Percentiles rank a stretch among this genome's conserved stretches.
Conservation (phyloP, 768 basidiomycete genomes). For the Gymnopilus junonius region DNA sequence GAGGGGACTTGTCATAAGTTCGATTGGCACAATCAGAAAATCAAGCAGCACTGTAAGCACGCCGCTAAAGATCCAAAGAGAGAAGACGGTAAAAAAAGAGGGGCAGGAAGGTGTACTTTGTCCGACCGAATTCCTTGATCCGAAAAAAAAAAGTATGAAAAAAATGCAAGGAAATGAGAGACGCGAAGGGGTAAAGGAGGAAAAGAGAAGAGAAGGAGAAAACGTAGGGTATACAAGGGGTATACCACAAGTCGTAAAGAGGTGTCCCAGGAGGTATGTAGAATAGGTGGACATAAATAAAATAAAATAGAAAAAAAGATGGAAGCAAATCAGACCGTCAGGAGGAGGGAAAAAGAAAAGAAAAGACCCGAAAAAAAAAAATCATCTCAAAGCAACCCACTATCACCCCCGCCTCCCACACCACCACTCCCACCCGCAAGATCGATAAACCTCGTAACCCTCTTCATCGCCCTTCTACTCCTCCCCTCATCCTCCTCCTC, state of each 20-base stretch:
- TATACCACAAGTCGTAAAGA: slow-evolving; percentile 1
- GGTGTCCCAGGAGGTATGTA: background rate
- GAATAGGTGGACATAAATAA: background rate
- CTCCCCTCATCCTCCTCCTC: slow-evolving; percentile 23
- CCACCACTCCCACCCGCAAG: too few species aligned
- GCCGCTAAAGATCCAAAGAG: background rate
- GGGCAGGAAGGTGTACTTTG: background rate
- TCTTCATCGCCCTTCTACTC: slow-evolving; percentile 66
- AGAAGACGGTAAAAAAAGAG: background rate
- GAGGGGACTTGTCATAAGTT: background rate
- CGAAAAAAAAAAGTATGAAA: background rate
- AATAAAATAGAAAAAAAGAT: too few species aligned
- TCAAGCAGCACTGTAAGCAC: background rate
- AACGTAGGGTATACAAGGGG: background rate
- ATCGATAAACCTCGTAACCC: slow-evolving; percentile 84
- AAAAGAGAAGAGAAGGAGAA: background rate
- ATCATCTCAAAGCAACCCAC: slow-evolving; percentile 27
- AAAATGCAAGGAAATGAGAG: background rate
- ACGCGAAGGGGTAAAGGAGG: background rate
- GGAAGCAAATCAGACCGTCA: too few species aligned
- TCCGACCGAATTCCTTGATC: background rate
- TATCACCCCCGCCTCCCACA: slow-evolving; percentile 20
- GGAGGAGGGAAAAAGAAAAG: too few species aligned
- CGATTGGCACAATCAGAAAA: background rate
- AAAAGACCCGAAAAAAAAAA: too few species aligned